These are phyloP conservation scores for Daedalea quercina DNA, from an alignment of 768 basidiomycete genomes.

Conservation along the genomic window DNA sequence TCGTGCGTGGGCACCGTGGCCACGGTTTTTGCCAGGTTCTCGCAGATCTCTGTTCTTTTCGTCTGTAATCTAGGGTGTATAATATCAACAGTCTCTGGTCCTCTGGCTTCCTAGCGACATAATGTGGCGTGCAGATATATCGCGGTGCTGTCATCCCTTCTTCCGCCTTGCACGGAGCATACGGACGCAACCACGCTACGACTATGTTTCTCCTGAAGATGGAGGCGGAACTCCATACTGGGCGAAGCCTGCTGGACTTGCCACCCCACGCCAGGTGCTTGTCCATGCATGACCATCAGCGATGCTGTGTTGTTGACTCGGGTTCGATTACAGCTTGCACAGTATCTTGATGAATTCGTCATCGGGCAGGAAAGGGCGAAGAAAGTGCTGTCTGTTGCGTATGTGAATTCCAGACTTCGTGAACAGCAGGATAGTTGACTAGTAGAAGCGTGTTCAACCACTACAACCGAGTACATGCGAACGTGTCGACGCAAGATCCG, in stretches of 20 bases:
- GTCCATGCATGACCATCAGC: background rate
- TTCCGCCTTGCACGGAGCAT: slow-evolving; percentile 30
- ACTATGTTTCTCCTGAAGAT: slow-evolving; percentile 26
- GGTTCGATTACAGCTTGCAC: slow-evolving; percentile 49
- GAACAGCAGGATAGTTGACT: background rate
- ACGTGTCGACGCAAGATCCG: slow-evolving; percentile 42
- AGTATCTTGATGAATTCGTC: slow-evolving; percentile 84
- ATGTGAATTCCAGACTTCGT: slow-evolving; percentile 27
- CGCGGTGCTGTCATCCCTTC: slow-evolving; percentile 11
- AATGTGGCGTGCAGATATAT: background rate
- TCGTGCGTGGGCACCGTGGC: too few relatives aligned
- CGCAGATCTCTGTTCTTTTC: background rate
- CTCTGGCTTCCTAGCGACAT: background rate
- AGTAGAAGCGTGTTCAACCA: slow-evolving; percentile 81
- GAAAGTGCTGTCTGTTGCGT: slow-evolving; percentile 93
- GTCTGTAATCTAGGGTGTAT: background rate
- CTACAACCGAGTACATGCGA: slow-evolving; percentile 81
- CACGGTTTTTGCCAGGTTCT: too few relatives aligned
- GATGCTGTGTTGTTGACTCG: background rate
- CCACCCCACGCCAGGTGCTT: slow-evolving; percentile 52
- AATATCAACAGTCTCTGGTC: background rate
- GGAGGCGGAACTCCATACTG: slow-evolving; percentile 7
- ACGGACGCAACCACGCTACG: slow-evolving; percentile 53
- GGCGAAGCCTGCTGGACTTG: slow-evolving; percentile 40
- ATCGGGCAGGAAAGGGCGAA: slow-evolving; percentile 91